Evolutionary conservation across 1,139 yeast genomes (phyloP).

Genomic region (Nakaseomyces sp.): DNA sequence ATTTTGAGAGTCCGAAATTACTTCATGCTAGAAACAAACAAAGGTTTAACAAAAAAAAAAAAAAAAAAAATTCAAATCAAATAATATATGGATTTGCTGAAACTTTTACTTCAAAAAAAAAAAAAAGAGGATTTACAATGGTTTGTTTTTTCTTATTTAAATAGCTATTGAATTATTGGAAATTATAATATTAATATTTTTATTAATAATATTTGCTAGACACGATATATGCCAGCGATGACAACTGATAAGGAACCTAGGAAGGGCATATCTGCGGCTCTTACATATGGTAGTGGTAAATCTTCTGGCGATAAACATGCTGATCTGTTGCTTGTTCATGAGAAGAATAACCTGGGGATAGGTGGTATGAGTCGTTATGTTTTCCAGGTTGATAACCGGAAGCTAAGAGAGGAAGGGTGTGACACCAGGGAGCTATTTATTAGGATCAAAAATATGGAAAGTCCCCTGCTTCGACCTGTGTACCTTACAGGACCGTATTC

Average conservation of each 20-base stretch:
- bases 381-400: constrained; percentile 17
- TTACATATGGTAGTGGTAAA: not conserved
- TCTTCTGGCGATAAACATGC: not conserved
- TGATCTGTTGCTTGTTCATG: constrained; percentile 21
- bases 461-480: constrained; percentile 43
- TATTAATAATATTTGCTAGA: too few relatives aligned
- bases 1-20: not conserved
- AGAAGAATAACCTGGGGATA: constrained; percentile 19
- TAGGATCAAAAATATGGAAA: constrained; percentile 45
- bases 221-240: not conserved
- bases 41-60: not conserved
- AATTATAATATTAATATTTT: too few relatives aligned
- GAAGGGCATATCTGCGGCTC: constrained; percentile 2
- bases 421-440: constrained; percentile 25
- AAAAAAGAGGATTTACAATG: not conserved
- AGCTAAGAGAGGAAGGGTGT: constrained; percentile 12
- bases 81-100: too few relatives aligned
- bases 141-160: too few relatives aligned
- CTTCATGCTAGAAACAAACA: not conserved
- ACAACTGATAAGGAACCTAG: constrained; percentile 4
- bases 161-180: too few relatives aligned
- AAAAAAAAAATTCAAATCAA: too few relatives aligned
- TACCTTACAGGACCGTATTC: constrained; percentile 56
- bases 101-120: too few relatives aligned
- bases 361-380: constrained; percentile 28